Evolutionary conservation across 2,329 filamentous ascomycete genomes (phyloP).

Genomic region (Pseudocercospora crystallina): DNA sequence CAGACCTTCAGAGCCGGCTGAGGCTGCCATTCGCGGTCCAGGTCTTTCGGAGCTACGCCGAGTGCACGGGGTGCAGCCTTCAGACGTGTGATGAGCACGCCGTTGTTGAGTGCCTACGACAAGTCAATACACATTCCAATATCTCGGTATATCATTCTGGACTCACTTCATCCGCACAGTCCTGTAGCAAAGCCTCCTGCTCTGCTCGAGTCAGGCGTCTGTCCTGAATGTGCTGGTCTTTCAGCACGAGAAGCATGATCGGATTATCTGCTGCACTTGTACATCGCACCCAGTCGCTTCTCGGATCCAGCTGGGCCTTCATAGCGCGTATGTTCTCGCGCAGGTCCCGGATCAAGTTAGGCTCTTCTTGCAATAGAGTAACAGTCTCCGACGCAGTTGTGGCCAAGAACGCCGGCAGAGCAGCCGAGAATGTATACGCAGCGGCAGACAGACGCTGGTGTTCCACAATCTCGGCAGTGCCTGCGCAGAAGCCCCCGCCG

Average conservation of each 20-base stretch:
- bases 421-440: slow-evolving; percentile 93
- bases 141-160: neutral
- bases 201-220: slow-evolving; percentile 66
- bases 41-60: slow-evolving; percentile 65
- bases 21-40: slow-evolving; percentile 60
- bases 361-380: slow-evolving; percentile 79
- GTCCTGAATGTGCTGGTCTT: slow-evolving; percentile 74
- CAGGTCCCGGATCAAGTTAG: slow-evolving; percentile 74
- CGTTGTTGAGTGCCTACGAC: slow-evolving; percentile 73
- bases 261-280: slow-evolving; percentile 83
- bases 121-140: no score
- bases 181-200: slow-evolving; percentile 81
- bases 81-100: slow-evolving; percentile 82
- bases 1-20: slow-evolving; percentile 87
- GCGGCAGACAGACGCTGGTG: slow-evolving; percentile 92
- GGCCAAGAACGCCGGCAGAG: slow-evolving; percentile 86
- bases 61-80: slow-evolving; percentile 67
- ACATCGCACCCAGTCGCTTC: slow-evolving; percentile 88
- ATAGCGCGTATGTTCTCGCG: slow-evolving; percentile 85
- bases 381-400: slow-evolving; percentile 95
- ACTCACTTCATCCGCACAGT: slow-evolving; percentile 92
- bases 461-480: slow-evolving; percentile 85
- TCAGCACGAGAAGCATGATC: slow-evolving; percentile 78
- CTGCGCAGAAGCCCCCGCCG: slow-evolving; percentile 94
- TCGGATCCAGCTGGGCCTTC: slow-evolving; percentile 82